A percentile compares a stretch with the other conserved stretches of the same genome.
Conservation (phyloP, 805 yeast species). For the Candida dajiaensis region DNA sequence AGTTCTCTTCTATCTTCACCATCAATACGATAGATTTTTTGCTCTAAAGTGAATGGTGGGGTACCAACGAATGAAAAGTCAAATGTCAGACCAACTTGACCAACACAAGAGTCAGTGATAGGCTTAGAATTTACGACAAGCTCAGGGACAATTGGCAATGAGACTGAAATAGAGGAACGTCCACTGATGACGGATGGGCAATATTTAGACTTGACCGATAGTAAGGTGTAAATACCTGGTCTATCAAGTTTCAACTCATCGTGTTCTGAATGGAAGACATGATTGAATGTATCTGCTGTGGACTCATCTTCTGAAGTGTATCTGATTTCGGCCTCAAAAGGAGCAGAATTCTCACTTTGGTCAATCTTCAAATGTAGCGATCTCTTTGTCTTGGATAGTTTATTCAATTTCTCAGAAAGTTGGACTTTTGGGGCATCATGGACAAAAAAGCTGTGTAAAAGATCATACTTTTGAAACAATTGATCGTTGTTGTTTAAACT, state of each 20-base stretch:
- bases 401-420: conserved; percentile 34
- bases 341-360: conserved; percentile 23
- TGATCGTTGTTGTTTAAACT: conserved; percentile 24
- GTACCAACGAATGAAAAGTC: conserved; percentile 66
- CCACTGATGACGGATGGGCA: conserved; percentile 66
- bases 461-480: conserved; percentile 27
- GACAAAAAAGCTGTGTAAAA: conserved; percentile 40
- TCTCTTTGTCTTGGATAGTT: conserved; percentile 32
- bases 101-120: conserved; percentile 83
- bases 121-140: conserved; percentile 38
- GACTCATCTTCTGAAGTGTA: conserved; percentile 25
- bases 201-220: conserved; percentile 46
- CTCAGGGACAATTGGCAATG: conserved; percentile 51
- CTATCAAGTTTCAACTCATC: conserved; percentile 35
- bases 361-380: conserved; percentile 30
- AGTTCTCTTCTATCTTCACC: conserved; percentile 26
- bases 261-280: conserved; percentile 23
- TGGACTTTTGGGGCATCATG: conserved; percentile 52
- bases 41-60: conserved; percentile 72
- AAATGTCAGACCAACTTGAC: conserved; percentile 80
- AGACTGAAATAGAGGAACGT: conserved; percentile 46
- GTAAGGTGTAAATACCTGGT: conserved; percentile 64
- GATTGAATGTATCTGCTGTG: conserved; percentile 13
- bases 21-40: conserved; percentile 51
- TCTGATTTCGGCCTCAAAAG: conserved; percentile 30